phyloP scores from a whole-genome alignment of 2,329 filamentous ascomycete species.

The Aspergillus flavus region DNA sequence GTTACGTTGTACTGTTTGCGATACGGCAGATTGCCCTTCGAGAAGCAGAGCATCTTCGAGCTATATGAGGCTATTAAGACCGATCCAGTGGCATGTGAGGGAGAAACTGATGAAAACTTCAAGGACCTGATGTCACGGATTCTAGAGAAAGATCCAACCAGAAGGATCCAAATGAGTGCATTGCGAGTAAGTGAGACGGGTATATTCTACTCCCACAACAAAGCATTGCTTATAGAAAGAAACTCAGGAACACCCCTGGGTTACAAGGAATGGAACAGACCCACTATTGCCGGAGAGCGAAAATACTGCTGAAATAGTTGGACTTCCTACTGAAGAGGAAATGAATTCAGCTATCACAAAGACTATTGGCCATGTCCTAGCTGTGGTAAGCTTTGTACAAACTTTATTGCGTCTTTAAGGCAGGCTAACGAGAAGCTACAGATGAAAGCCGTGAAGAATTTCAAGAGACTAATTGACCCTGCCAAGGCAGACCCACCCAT shows the following conservation, averaged over 20 bases:
- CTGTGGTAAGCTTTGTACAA: conserved; percentile 61
- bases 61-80: conserved; percentile 86
- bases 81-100: conserved; percentile 65
- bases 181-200: conserved; percentile 66
- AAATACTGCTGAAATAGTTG: conserved; percentile 79
- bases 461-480: conserved; percentile 72
- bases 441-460: conserved; percentile 89
- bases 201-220: neutral
- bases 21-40: conserved; percentile 87
- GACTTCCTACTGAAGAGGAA: conserved; percentile 85
- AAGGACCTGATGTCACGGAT: conserved; percentile 72
- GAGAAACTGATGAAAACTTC: conserved; percentile 68
- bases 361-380: conserved; percentile 83
- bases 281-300: conserved; percentile 78
- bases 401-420: neutral
- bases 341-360: conserved; percentile 87
- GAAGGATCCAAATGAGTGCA: conserved; percentile 79
- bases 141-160: conserved; percentile 81
- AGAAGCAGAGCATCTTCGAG: conserved; percentile 75
- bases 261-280: conserved; percentile 78
- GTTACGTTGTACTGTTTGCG: conserved; percentile 90
- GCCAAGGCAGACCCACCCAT: conserved; percentile 54
- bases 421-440: conserved; percentile 35
- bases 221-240: conserved; percentile 8
- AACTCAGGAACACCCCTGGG: conserved; percentile 83